Evolutionary conservation across 2,329 filamentous ascomycete genomes (phyloP), one percentile per base, ranked within the genome.

Genomic region (Diplodia seriata): DNA sequence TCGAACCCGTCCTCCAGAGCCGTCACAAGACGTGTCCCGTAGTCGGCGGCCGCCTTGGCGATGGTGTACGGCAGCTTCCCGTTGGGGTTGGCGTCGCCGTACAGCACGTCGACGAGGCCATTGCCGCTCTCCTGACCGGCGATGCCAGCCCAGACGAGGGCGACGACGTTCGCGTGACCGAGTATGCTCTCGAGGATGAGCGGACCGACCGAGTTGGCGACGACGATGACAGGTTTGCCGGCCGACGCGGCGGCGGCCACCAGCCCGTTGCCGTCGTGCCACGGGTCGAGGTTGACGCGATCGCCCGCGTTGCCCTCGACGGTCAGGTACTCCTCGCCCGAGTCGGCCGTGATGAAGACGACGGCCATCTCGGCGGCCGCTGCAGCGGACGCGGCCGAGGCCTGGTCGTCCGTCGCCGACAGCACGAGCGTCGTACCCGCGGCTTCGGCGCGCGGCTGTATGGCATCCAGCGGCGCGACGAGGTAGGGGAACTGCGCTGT

Each of bases 41-140:
- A 79, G 68, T 79, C 78, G 1, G 40, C 69, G 4, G 72, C 68
- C 20, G 72, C 67, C 70, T 78, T 79, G 3, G 76, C 77, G 61
- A 79, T 79, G 12, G 77, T 79, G 61, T 78, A 90, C 73, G 88
- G 87, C 0, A 91, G 79, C 68, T 87, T 86, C 1, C 88, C 89
- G 0, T 75, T 80, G 1, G 82, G 82, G 6, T 92, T 94, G 69
- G 90, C 86, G 69, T 86, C 87, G 51, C 93, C 93, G 77, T 94
- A 97, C 14, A 97, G 86, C 12, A 85, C 75, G 40, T 84, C 82
- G 4, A 76, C 79, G 14, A 85, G 75, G 1, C 79, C 77, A 49
- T 83, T 83, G 36, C 83, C 83, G 33, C 78, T 80, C 70, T 84
- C 81, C 57, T 83, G 77, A 29, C 73, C 79, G 20, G 79, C 78